Base-by-base conservation (phyloP, 2,329 filamentous ascomycete species). In the Phaeophleospora eucalypticola region DNA sequence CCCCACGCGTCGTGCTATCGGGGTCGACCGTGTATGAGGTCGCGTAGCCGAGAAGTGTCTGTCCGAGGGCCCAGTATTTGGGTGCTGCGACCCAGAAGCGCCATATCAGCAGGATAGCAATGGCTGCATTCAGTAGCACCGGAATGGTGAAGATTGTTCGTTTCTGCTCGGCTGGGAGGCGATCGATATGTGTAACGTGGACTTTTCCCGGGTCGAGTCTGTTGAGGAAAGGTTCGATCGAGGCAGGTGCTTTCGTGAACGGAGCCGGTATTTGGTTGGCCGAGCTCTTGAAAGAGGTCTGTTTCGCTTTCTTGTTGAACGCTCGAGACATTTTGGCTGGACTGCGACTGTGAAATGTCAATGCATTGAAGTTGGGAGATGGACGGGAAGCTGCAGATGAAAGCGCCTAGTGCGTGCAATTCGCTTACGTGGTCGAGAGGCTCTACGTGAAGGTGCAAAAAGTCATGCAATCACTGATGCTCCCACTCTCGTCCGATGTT, bases 181-280 rank as follows among this genome's bases (percentile, higher is more conserved):
- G 71, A 74, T 96, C 90, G 68, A 95, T 74, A 72, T 95, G 89
- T 21, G 85, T 77, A 60, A 96, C 79, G 76, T 96, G 95, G 64
- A 95, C 78, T 66, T 87, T 81, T 46, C 78, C 71, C 46, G 78
- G 74, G 48, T 82, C 78, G 49, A 95, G 82, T 36, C 74, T 77
- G 29, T 78, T 71, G 61, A 86, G 76, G 64, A 95, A 84, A 9
- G 82, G 77, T 41, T 75, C 60, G 44, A 95, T 78, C 24, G 76
- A 73, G 40, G 78, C 66, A 1, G 87, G 80, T 0, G 82, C 81
- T 49, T 74, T 74, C 57, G 78, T 78, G 75, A 93, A 95, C 6
- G 87, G 87, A 37, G 63, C 49, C 7, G 64, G 60, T 35, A 58
- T 56, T 16, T 45, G 24, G 19, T 39, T n/a, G 12, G 32, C 27